These are phyloP conservation scores for Diaporthe citrichinensis DNA, from an alignment of 2,329 filamentous ascomycete species.

Conservation along the genomic window DNA sequence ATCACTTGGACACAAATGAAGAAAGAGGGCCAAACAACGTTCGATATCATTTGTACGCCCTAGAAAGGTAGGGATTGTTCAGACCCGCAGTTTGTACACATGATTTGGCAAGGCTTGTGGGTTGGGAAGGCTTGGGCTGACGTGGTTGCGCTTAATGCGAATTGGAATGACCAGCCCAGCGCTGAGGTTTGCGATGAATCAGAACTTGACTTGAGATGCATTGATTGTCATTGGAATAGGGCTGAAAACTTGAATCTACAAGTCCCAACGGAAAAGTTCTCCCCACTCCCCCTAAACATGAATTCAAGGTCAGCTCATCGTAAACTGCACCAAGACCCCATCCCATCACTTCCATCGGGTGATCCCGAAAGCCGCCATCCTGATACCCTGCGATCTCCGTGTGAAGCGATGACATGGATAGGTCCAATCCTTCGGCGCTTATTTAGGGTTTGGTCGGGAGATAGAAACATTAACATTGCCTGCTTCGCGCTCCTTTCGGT, in stretches of 20 bases:
- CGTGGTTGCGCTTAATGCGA: neutral
- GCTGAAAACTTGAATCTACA: no score
- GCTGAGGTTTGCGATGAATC: neutral
- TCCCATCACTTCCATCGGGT: no score
- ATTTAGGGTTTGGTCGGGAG: neutral
- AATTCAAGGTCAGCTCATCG: no score
- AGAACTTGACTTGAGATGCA: no score
- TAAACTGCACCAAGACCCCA: no score
- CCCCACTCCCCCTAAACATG: no score
- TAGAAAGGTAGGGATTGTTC: no score
- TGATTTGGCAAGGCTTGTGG: neutral
- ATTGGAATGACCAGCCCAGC: neutral
- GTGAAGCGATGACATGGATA: neutral
- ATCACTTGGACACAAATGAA: neutral
- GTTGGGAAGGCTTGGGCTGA: no score
- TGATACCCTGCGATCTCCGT: no score
- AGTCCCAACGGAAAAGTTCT: no score
- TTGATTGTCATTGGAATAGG: no score
- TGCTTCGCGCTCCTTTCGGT: conserved; percentile 3
- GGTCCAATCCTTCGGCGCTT: neutral
- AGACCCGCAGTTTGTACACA: neutral
- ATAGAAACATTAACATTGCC: neutral
- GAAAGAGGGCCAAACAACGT: neutral
- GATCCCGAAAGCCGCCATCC: no score
- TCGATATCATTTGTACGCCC: neutral